Evolutionary conservation across 2,329 filamentous ascomycete species (phyloP), one percentile per base, ranked within the genome.

Genomic region (Fusarium subglutinans): DNA sequence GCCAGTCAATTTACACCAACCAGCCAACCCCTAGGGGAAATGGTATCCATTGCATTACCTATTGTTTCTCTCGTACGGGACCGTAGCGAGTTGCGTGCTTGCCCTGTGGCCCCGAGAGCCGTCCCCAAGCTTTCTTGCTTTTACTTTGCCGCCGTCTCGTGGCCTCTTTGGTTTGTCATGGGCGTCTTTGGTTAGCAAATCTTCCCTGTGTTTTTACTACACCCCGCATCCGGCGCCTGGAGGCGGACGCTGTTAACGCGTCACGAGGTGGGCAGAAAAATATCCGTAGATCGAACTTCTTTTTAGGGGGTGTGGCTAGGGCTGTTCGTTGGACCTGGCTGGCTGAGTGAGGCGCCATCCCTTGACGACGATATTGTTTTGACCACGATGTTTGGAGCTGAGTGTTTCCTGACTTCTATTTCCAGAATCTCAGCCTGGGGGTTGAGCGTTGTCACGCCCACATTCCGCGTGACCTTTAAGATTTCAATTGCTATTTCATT

Each of bases 161-260:
- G 77, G 77, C 74, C 65, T 71, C 69, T 70, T 57, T 71, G 59
- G 75, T 78, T 78, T 77, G 75, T 76, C 76, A 76, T 75, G 66
- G 73, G 74, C 73, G 54, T 63, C 63, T 66, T 72, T 63, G 63
- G 69, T 77, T 78, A 78, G 65, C 72, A 76, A 77, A 77, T 75
- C 58, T 75, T 74, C 68, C 66, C 50, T 72, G 70, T 45, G 68
- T 35, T 70, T 51, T 41, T 41, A 67, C 73, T 78, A 67, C 76
- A 78, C 77, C 77, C 77, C 77, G 77, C 77, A 78, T 77, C 76
- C 75, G 65, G 72, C 67, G 74, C 72, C 74, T 76, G 64, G 47
- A 70, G 61, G 54, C 64, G 72, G 72, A 69, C 61, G 65, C 60
- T 63, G 65, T 74, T 71, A 67, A 78, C 64, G 72, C 74, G 72